Conservation (phyloP, 75 land plant genomes). For the Adiantum capillusveneris region DNA sequence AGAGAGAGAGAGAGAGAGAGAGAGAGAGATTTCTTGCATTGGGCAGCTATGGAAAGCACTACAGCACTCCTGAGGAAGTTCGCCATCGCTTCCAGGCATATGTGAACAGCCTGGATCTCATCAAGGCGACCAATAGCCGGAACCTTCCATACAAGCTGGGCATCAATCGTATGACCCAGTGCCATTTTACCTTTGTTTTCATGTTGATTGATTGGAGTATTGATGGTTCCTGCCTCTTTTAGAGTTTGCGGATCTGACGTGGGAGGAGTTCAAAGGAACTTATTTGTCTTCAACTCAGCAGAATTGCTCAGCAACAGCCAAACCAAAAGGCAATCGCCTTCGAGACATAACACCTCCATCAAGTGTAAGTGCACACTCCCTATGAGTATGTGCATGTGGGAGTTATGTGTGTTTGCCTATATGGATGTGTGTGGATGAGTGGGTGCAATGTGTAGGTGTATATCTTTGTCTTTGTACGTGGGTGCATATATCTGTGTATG, state of each 20-base stretch:
- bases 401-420: background rate
- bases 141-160: slow-evolving; percentile 67
- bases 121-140: slow-evolving; percentile 51
- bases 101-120: slow-evolving; percentile 51
- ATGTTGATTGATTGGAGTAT: too few relatives aligned
- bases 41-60: slow-evolving; percentile 67
- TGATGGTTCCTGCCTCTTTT: slow-evolving; percentile 6
- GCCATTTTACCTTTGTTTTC: too few relatives aligned
- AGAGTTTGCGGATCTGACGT: slow-evolving; percentile 89
- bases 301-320: slow-evolving; percentile 87
- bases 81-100: slow-evolving; percentile 55
- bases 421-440: background rate
- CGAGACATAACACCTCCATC: too few relatives aligned
- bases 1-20: too few relatives aligned
- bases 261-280: slow-evolving; percentile 73
- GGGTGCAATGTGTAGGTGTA: background rate
- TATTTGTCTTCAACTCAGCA: slow-evolving; percentile 55
- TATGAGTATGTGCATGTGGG: too few relatives aligned
- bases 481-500: background rate
- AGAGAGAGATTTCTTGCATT: background rate
- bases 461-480: background rate
- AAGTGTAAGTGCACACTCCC: too few relatives aligned
- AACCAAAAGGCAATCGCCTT: background rate
- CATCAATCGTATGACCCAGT: slow-evolving; percentile 46
- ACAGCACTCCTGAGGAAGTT: slow-evolving; percentile 59